Percentiles rank a stretch among this genome's conserved stretches.
phyloP scores from a whole-genome alignment of 192 early-diverging fungal genomes.

The Lobosporangium transversale region DNA sequence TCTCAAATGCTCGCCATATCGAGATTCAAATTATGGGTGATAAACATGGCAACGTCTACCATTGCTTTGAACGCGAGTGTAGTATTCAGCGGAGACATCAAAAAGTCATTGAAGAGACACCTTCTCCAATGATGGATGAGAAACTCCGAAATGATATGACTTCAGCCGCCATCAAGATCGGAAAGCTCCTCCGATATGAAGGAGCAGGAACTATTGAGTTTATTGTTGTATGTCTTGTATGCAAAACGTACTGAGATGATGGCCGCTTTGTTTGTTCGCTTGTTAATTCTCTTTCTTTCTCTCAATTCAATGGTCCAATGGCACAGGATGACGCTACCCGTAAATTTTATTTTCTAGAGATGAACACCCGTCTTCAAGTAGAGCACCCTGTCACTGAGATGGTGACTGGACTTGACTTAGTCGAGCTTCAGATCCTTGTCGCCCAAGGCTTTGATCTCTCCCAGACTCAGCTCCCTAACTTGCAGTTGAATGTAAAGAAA shows the following conservation, averaged over 20 bases:
- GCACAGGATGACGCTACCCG: slow-evolving; percentile 54
- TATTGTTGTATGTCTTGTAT: slow-evolving; percentile 58
- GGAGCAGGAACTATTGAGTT: slow-evolving; percentile 75
- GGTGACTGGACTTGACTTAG: slow-evolving; percentile 70
- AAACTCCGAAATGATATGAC: slow-evolving; percentile 57
- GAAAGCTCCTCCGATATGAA: slow-evolving; percentile 58
- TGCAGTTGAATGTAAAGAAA: slow-evolving; percentile 30
- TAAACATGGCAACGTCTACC: slow-evolving; percentile 63
- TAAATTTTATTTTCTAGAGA: slow-evolving; percentile 73
- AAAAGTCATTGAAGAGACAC: slow-evolving; percentile 72
- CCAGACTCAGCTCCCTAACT: slow-evolving; percentile 40
- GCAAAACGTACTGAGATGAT: slow-evolving; percentile 74
- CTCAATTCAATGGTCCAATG: background rate
- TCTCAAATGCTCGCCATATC: slow-evolving; percentile 64
- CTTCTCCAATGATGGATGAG: slow-evolving; percentile 61
- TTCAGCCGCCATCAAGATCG: slow-evolving; percentile 59
- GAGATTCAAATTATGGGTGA: slow-evolving; percentile 72
- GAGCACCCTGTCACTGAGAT: slow-evolving; percentile 73
- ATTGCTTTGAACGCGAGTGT: slow-evolving; percentile 71
- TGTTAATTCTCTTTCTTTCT: background rate
- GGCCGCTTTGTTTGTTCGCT: slow-evolving; percentile 43
- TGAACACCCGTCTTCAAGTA: slow-evolving; percentile 76
- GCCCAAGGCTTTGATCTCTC: slow-evolving; percentile 58
- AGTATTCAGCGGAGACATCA: slow-evolving; percentile 73
- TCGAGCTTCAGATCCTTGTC: slow-evolving; percentile 68